These are phyloP conservation scores for Beauveria rudraprayagi DNA, from an alignment of 2,329 filamentous ascomycete species.

Conservation along the genomic window DNA sequence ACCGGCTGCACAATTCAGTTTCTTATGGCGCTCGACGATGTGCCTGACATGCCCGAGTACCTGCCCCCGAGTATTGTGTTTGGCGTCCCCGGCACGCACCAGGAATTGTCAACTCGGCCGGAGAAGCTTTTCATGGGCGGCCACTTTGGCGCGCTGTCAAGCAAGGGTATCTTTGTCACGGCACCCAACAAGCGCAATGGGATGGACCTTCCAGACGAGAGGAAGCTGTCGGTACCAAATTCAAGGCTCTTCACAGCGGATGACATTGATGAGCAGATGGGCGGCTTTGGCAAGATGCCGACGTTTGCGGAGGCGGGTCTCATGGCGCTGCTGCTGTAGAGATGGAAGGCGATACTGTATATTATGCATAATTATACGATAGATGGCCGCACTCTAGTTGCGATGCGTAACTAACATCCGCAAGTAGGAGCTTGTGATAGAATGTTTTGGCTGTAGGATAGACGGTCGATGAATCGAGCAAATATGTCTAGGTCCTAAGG, in stretches of 20 bases:
- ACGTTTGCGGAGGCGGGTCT: constrained; percentile 8
- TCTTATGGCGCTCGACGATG: constrained; percentile 37
- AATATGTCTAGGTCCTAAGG: background rate
- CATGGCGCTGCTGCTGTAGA: constrained; percentile 7
- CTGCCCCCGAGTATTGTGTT: constrained; percentile 22
- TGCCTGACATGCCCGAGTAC: constrained; percentile 17
- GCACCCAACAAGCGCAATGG: constrained; percentile 11
- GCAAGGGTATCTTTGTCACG: constrained; percentile 49
- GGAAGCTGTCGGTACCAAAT: constrained; percentile 29
- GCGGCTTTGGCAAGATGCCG: constrained; percentile 5
- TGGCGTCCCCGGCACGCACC: constrained; percentile 22
- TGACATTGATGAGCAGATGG: background rate
- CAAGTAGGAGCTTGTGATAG: no score
- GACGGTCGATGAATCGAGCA: background rate
- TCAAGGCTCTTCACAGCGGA: constrained; percentile 21
- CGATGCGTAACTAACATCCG: no score
- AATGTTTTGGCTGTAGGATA: no score
- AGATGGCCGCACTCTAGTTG: background rate
- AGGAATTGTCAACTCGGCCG: constrained; percentile 2
- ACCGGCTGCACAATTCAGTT: constrained; percentile 62
- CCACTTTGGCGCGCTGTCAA: constrained; percentile 57
- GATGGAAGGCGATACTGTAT: background rate
- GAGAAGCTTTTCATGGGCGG: constrained; percentile 23
- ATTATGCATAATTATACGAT: constrained; percentile 1
- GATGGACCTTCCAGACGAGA: constrained; percentile 19